Evolutionary conservation across 208 protist genomes (phyloP).

Genomic region (Porcisia deanei): DNA sequence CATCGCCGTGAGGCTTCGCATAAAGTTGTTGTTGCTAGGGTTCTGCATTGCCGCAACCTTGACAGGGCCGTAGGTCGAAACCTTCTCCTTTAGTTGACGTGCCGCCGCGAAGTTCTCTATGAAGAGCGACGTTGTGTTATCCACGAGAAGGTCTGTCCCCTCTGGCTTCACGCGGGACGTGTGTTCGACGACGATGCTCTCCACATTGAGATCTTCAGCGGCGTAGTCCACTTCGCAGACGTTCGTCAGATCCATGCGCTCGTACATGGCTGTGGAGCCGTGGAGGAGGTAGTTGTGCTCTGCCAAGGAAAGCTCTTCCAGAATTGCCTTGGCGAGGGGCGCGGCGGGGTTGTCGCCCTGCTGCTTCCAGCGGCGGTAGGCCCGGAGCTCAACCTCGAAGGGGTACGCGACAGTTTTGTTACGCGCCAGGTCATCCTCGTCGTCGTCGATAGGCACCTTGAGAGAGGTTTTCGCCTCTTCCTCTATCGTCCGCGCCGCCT

Average conservation of each 20-base stretch:
- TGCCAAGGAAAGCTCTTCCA: conserved; percentile 79
- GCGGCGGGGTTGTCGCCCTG: conserved; percentile 69
- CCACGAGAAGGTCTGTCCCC: conserved; percentile 72
- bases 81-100: conserved; percentile 65
- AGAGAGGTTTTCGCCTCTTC: conserved; percentile 15
- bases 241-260: conserved; percentile 80
- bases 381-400: conserved; percentile 84
- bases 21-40: conserved; percentile 60
- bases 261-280: conserved; percentile 78
- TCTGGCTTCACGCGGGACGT: conserved; percentile 67
- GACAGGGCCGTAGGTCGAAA: conserved; percentile 47
- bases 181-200: conserved; percentile 88
- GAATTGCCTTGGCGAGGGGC: conserved; percentile 74
- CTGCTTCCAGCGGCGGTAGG: conserved; percentile 83
- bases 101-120: conserved; percentile 90
- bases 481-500: neutral
- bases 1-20: conserved; percentile 28
- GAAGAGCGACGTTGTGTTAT: conserved; percentile 82
- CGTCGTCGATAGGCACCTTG: conserved; percentile 2
- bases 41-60: conserved; percentile 60
- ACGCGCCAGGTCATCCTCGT: conserved; percentile 37
- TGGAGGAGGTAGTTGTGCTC: conserved; percentile 81
- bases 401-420: conserved; percentile 87
- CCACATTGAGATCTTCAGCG: conserved; percentile 84
- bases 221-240: conserved; percentile 80